A percentile compares a stretch with the other conserved stretches of the same genome.
Evolutionary conservation across 2,329 filamentous ascomycete genomes (phyloP).

Genomic region (Clonostachys solani): DNA sequence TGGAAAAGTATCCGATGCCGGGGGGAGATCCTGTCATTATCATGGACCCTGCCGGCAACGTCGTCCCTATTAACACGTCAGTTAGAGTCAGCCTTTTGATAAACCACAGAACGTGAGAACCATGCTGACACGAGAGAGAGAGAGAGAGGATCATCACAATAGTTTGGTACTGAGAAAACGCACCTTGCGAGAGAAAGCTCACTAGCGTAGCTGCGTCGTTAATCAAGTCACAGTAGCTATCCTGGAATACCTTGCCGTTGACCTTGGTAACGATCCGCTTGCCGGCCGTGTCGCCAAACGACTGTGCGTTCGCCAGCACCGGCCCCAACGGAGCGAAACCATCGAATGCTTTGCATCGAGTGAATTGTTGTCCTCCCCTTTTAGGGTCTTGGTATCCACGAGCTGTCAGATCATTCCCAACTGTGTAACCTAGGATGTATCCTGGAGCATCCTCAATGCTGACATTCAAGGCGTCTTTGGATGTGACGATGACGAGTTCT

Average conservation of each 20-base stretch:
- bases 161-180: no score
- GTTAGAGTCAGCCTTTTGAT: no score
- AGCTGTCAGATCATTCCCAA: conserved; percentile 48
- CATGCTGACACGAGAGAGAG: no score
- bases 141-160: no score
- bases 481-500: conserved; percentile 45
- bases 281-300: conserved; percentile 10
- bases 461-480: conserved; percentile 40
- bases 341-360: conserved; percentile 45
- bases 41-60: conserved; percentile 27
- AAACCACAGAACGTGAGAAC: no score
- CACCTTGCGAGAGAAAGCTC: conserved; percentile 31
- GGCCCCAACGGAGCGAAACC: conserved; percentile 47
- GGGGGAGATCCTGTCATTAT: conserved; percentile 45
- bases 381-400: conserved; percentile 43
- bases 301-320: conserved; percentile 14
- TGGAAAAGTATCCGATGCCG: conserved; percentile 26
- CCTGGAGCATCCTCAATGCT: conserved; percentile 37
- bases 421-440: conserved; percentile 53
- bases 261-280: conserved; percentile 20
- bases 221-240: conserved; percentile 37
- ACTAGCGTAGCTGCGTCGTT: conserved; percentile 33
- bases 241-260: conserved; percentile 38
- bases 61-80: no score
- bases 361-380: conserved; percentile 33